phyloP scores from a whole-genome alignment of 148 eudicot genomes.

The Rhododendron henanense region DNA sequence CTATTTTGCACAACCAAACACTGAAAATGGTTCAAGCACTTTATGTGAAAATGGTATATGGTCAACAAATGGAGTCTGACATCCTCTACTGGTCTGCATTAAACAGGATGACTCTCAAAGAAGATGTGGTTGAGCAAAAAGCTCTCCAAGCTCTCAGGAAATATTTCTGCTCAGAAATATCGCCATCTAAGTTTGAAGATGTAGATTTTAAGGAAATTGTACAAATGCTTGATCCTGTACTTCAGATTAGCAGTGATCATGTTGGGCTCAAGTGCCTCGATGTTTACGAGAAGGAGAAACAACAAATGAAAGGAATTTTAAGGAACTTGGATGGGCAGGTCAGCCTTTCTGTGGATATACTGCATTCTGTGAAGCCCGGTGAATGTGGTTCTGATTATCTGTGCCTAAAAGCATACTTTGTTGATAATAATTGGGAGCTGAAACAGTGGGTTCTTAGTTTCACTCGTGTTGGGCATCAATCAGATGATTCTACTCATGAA shows the following conservation, averaged over 20 bases:
- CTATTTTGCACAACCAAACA: no score
- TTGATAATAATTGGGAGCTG: slow-evolving; percentile 9
- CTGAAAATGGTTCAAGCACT: no score
- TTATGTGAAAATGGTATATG: no score
- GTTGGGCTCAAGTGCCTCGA: background rate
- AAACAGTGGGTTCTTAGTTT: background rate
- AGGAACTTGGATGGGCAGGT: background rate
- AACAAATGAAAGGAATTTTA: background rate
- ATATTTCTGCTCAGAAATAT: background rate
- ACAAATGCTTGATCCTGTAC: background rate
- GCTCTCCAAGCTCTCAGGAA: background rate
- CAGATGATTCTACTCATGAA: background rate
- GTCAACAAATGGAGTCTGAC: background rate
- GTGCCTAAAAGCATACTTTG: background rate
- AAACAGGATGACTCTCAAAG: background rate
- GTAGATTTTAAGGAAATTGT: background rate
- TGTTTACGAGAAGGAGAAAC: background rate
- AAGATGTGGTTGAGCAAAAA: background rate
- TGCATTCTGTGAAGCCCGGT: background rate
- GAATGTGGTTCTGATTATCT: background rate
- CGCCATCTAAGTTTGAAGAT: background rate
- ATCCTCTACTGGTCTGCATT: background rate
- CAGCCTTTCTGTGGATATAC: background rate
- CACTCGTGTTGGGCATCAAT: background rate
- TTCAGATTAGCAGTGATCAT: background rate